Base-by-base conservation (phyloP, 495 filamentous ascomycete genomes). In the Neurospora tetrasperma region DNA sequence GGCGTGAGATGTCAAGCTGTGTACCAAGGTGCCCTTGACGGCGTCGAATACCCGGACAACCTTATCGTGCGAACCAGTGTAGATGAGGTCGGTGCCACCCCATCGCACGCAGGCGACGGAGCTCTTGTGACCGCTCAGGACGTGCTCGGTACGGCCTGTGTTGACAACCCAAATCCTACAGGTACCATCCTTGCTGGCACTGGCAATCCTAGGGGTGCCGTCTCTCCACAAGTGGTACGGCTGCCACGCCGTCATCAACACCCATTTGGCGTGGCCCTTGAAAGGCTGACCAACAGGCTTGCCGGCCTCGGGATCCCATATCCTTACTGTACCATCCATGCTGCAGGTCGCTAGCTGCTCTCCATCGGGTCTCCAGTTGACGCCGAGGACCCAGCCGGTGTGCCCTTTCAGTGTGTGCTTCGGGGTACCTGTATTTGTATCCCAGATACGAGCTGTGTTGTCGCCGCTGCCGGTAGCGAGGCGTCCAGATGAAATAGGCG, bases 381-480 rank as follows among this genome's bases (percentile, higher is more conserved):
- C 91, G 2, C 89, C 92, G 75, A 99, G 83, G 9, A 99, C 94
- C 95, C 94, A 98, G 73, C 91, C 91, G 16, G 92, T 93, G 80
- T 98, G 96, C 14, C 96, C 96, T 79, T 96, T 97, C 31, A 99
- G 81, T 3, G 94, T 98, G 79, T 92, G 88, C 71, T 93, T 83
- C 0, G 96, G 94, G 1, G 95, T 98, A 62, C 94, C 94, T 0
- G 93, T 98, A 77, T 98, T 93, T 71, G 93, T 96, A 76, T 99
- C 96, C 92, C 93, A 98, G 83, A 99, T 89, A 68, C 96, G 85
- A 8, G 96, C 96, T 8, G 96, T 98, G 42, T 89, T 89, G 76
- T 99, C 96, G 43, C 96, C 96, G 74, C 91, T 93, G 0, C 94
- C 96, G 8, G 92, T 96, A 0, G 94, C 93, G 83, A 99, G 89